Base-by-base conservation (phyloP, 768 basidiomycete species). In the Mycena filopes region DNA sequence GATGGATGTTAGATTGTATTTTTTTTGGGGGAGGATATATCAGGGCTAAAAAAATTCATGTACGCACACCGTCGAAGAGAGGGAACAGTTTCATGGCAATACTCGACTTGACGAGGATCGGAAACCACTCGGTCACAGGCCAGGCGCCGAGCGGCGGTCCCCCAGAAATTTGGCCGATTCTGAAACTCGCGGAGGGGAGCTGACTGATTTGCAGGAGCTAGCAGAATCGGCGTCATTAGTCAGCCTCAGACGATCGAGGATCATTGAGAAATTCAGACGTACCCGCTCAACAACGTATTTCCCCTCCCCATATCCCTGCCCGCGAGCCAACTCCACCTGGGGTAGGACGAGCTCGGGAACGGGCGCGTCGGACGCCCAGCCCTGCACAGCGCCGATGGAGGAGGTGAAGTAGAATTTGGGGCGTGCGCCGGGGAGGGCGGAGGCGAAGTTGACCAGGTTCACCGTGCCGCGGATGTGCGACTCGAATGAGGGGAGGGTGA, bases 361-460 rank as follows among this genome's bases (percentile, higher is more conserved):
- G n/a, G 63, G 50, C 0, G 68, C 70, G 1, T 23, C 10, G 3
- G 31, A 54, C 53, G 71, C 62, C 72, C 72, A 73, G 11, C 21
- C 45, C 11, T 43, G 42, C 25, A 55, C 65, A 20, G 69, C 57
- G 6, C 60, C 45, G 21, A 72, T 63, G 0, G 71, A 72, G 3
- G 69, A 71, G 6, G 60, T 62, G 36, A 71, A 71, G 26, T 67
- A 0, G 57, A 72, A 71, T 25, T 53, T 33, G 20, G 41, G n/a
- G 0, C 56, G n/a, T n/a, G n/a, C 8, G 48, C 23, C 55, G n/a
- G 50, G 51, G 21, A 71, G 66, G 5, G 57, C 57, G 0, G 68
- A 71, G 2, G 75, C 76, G n/a, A 85, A 70, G 56, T 81, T 77
- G 59, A 84, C 71, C 16, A 84, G 73, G 67, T 81, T 77, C 23